Percentiles rank a stretch among this genome's conserved stretches.
Conservation (phyloP, 75 land plant genomes). For the Sequoia sempervirens region DNA sequence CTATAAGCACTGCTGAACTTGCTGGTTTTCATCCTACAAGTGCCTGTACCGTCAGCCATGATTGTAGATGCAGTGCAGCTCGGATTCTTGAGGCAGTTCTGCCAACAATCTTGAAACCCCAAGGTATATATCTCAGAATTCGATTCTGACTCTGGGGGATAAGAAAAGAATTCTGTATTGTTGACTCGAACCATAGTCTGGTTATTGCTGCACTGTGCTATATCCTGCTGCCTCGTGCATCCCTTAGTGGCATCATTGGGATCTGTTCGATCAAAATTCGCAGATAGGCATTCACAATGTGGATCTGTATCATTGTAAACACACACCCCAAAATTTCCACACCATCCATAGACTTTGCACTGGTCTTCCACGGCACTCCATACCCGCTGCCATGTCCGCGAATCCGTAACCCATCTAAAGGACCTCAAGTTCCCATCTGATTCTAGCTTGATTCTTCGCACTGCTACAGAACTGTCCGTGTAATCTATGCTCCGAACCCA, state of each 20-base stretch:
- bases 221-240: constrained; percentile 35
- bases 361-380: constrained; percentile 67
- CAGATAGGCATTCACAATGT: constrained; percentile 44
- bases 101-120: background rate
- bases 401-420: constrained; percentile 6
- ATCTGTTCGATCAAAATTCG: constrained; percentile 37
- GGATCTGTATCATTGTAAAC: constrained; percentile 1
- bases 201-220: constrained; percentile 24
- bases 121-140: constrained; percentile 12
- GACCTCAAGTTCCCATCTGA: too few relatives aligned
- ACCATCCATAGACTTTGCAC: constrained; percentile 64
- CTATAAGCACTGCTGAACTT: constrained; percentile 48
- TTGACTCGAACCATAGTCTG: background rate
- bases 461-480: constrained; percentile 16
- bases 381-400: constrained; percentile 11
- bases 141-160: constrained; percentile 20
- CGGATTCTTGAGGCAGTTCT: too few relatives aligned
- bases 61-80: constrained; percentile 53
- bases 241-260: constrained; percentile 27
- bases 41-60: constrained; percentile 51
- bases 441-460: constrained; percentile 28
- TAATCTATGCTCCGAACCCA: constrained; percentile 31
- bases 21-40: constrained; percentile 32
- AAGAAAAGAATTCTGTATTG: constrained; percentile 46
- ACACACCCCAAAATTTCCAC: constrained; percentile 31